A percentile compares a stretch with the other conserved stretches of the same genome.
Evolutionary conservation across 495 filamentous ascomycete species (phyloP).

Genomic region (Eremomyces bilateralis): DNA sequence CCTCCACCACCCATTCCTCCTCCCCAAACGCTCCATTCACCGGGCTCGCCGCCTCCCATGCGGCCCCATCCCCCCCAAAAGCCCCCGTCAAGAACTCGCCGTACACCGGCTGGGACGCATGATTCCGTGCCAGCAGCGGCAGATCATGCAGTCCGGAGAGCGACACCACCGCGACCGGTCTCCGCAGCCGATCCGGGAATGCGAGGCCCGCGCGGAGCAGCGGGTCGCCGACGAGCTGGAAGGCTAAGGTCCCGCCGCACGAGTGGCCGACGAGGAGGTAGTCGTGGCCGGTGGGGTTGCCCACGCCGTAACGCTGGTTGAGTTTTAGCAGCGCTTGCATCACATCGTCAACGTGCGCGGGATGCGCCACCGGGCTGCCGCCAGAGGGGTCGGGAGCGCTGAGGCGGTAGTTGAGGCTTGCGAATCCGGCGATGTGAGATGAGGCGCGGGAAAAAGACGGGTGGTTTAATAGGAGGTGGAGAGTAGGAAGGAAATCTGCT

Average conservation of each 20-base stretch:
- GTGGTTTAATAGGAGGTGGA: not conserved
- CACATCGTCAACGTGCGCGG: conserved; percentile 10
- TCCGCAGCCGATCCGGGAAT: not conserved
- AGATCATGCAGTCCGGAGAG: conserved; percentile 49
- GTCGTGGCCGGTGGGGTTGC: not conserved
- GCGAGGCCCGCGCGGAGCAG: not conserved
- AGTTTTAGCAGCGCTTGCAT: conserved; percentile 4
- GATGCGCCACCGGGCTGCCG: conserved; percentile 3
- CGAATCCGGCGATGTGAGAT: conserved; percentile 8
- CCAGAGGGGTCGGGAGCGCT: conserved; percentile 7
- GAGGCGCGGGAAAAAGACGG: not conserved
- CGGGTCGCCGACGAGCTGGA: conserved; percentile 4
- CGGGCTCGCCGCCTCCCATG: conserved; percentile 34
- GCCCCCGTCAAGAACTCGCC: conserved; percentile 35
- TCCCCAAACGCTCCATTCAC: conserved; percentile 15
- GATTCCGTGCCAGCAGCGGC: conserved; percentile 25
- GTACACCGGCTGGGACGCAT: conserved; percentile 26
- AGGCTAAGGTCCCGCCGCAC: conserved; percentile 10
- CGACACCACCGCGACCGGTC: conserved; percentile 32
- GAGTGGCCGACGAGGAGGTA: conserved; percentile 12
- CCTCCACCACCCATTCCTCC: no score
- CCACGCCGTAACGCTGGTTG: conserved; percentile 1
- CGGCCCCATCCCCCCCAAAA: conserved; percentile 32
- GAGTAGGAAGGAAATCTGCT: not conserved
- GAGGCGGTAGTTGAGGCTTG: conserved; percentile 12